Evolutionary conservation across 805 yeast genomes (phyloP).

Genomic region (Jamesozyma jinghongensis): DNA sequence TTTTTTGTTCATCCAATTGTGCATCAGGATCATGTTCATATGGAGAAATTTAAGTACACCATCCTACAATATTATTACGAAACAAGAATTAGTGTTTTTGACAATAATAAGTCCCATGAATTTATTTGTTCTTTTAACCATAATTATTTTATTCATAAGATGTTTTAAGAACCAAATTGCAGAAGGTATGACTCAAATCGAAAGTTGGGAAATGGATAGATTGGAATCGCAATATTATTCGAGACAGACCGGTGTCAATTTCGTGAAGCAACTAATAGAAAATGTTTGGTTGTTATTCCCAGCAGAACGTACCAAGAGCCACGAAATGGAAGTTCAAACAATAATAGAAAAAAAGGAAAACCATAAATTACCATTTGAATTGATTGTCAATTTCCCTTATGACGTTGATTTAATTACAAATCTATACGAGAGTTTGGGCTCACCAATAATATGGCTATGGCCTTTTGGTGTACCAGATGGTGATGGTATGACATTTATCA

Average conservation of each 20-base stretch:
- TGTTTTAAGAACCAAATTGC: constrained; percentile 46
- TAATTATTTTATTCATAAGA: constrained; percentile 51
- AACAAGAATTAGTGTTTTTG: constrained; percentile 45
- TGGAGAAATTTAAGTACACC: constrained; percentile 37
- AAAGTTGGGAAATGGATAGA: constrained; percentile 85
- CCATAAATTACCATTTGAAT: constrained; percentile 43
- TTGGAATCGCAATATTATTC: constrained; percentile 55
- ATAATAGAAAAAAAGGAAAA: constrained; percentile 6
- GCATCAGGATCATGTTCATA: constrained; percentile 33
- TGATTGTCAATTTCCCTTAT: constrained; percentile 68
- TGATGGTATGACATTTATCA: constrained; percentile 49
- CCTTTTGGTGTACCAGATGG: constrained; percentile 63
- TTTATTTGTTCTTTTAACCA: constrained; percentile 50
- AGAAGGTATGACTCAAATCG: constrained; percentile 80
- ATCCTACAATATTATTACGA: constrained; percentile 40
- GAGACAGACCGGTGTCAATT: constrained; percentile 20
- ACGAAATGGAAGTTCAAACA: constrained; percentile 10
- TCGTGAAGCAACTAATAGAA: constrained; percentile 38
- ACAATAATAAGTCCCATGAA: constrained; percentile 47
- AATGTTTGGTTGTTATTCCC: constrained; percentile 37
- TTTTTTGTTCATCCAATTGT: constrained; percentile 37
- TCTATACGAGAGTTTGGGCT: constrained; percentile 47
- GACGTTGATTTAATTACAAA: constrained; percentile 59
- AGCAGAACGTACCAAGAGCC: constrained; percentile 8
- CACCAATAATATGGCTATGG: constrained; percentile 54